phyloP scores from a whole-genome alignment of 805 yeast genomes.

The Hanseniaspora nectarophila region DNA sequence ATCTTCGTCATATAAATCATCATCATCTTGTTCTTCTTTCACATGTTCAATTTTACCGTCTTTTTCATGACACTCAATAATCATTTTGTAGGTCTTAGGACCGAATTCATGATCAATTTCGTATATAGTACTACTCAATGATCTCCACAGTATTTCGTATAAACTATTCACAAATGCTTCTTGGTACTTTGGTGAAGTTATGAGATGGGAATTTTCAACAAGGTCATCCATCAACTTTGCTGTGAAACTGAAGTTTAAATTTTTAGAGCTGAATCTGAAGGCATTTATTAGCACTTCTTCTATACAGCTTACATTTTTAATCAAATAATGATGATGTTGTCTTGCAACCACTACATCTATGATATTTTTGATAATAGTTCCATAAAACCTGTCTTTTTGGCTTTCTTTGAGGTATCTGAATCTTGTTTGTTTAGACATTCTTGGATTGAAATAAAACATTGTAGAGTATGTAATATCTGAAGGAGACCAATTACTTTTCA shows the following conservation, averaged over 20 bases:
- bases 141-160: neutral
- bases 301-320: neutral
- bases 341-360: neutral
- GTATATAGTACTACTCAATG: neutral
- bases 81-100: neutral
- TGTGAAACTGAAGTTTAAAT: neutral
- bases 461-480: slow-evolving; percentile 2
- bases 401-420: neutral
- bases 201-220: neutral
- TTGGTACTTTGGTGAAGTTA: neutral
- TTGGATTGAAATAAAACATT: neutral
- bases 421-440: neutral
- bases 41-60: neutral
- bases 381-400: neutral
- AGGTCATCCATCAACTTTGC: neutral
- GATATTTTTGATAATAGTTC: neutral
- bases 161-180: neutral
- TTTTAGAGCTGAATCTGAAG: slow-evolving; percentile 1
- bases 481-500: neutral
- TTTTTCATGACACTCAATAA: neutral
- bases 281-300: neutral
- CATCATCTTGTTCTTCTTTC: neutral
- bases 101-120: neutral
- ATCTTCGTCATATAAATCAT: neutral
- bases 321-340: neutral